Conservation (phyloP, 176 grass and related monocot genomes). For the Oryza punctata region DNA sequence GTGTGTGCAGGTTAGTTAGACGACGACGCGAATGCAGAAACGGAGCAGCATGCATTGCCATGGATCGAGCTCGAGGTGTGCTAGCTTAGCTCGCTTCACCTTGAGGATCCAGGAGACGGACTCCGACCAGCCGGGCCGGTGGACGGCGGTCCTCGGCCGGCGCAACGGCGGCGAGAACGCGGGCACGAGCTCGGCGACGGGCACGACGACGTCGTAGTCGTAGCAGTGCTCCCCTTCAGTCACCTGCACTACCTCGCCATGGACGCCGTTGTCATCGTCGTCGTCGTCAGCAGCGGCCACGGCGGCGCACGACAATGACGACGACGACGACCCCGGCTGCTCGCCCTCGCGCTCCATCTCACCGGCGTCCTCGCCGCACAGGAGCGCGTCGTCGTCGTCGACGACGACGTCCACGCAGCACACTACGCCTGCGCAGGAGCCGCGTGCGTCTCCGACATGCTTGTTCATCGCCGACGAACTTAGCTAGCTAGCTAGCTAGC, state of each 20-base stretch:
- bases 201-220: background rate
- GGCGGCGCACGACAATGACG: background rate
- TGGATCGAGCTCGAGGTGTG: background rate
- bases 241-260: background rate
- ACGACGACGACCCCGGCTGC: background rate
- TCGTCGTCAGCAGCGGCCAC: too few relatives aligned
- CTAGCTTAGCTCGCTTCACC: constrained; percentile 32
- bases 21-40: background rate
- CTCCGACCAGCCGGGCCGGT: constrained; percentile 41
- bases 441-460: background rate
- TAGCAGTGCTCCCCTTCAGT: background rate
- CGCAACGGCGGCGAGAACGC: constrained; percentile 24
- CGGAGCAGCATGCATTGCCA: too few relatives aligned
- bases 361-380: constrained; percentile 36
- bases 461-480: background rate
- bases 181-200: background rate
- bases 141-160: constrained; percentile 30
- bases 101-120: constrained; percentile 73
- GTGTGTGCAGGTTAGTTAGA: background rate
- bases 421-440: background rate
- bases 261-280: background rate
- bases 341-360: background rate
- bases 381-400: background rate
- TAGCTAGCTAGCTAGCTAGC: background rate
- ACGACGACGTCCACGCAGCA: background rate